Evolutionary conservation across 805 yeast genomes (phyloP).

Genomic region (Pachysolen tannophilus): DNA sequence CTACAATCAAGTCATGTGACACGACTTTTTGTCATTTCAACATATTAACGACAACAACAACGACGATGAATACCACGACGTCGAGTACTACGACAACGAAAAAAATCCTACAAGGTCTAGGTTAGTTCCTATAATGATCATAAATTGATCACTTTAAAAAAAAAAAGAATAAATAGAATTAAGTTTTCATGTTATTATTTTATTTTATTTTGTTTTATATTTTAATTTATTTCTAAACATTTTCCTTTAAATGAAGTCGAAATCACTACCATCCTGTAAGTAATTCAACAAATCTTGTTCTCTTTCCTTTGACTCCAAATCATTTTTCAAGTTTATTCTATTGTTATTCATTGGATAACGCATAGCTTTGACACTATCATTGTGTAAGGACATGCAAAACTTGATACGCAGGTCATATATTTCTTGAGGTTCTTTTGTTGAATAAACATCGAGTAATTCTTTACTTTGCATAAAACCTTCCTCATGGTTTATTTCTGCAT

Average conservation of each 20-base stretch:
- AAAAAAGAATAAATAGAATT: too few relatives aligned
- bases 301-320: conserved; percentile 47
- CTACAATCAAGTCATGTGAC: too few relatives aligned
- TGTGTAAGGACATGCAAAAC: conserved; percentile 84
- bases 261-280: conserved; percentile 45
- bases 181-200: too few relatives aligned
- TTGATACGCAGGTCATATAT: conserved; percentile 90
- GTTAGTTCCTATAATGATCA: too few relatives aligned
- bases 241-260: conserved; percentile 29
- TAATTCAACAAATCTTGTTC: conserved; percentile 34
- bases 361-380: conserved; percentile 92
- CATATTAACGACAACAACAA: too few relatives aligned
- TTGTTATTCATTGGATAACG: conserved; percentile 68
- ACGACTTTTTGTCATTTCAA: too few relatives aligned
- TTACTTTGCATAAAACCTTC: conserved; percentile 86
- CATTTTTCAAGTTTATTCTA: conserved; percentile 39
- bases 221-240: too few relatives aligned
- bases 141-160: too few relatives aligned
- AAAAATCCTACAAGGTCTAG: too few relatives aligned
- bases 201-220: too few relatives aligned
- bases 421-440: conserved; percentile 78
- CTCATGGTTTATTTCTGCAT: conserved; percentile 87
- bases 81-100: too few relatives aligned
- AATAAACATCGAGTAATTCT: conserved; percentile 80
- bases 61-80: too few relatives aligned